These are phyloP conservation scores for Purshia tridentata DNA, from an alignment of 306 rosid genomes.

Conservation along the genomic window DNA sequence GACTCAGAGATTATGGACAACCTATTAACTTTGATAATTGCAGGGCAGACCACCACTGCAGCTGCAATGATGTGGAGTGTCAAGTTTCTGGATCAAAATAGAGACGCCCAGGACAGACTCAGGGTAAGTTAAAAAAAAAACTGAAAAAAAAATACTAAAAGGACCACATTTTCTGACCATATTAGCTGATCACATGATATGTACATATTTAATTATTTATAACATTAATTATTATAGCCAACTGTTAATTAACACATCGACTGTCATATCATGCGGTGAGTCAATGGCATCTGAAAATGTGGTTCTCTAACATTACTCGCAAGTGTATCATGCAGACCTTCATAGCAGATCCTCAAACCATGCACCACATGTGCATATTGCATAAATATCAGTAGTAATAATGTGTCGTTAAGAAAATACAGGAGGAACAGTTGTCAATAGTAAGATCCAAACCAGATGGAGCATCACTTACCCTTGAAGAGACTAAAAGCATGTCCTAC, in stretches of 20 bases:
- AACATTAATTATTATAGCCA: background rate
- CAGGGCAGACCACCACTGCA: constrained; percentile 72
- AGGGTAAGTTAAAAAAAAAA: constrained; percentile 44
- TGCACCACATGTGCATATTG: background rate
- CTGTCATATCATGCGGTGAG: background rate
- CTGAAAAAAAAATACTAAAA: background rate
- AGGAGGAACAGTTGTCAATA: constrained; percentile 67
- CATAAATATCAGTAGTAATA: background rate
- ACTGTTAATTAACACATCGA: constrained; percentile 12
- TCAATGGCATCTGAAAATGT: too few species aligned
- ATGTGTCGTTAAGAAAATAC: background rate
- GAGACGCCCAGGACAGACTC: constrained; percentile 49
- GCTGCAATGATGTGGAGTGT: constrained; percentile 86
- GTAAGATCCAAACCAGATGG: constrained; percentile 49
- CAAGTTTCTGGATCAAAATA: constrained; percentile 63
- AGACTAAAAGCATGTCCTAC: constrained; percentile 55
- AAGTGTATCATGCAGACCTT: background rate
- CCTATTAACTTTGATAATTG: constrained; percentile 58
- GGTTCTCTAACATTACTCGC: too few species aligned
- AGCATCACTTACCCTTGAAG: constrained; percentile 50
- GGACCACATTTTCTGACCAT: background rate
- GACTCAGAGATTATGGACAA: constrained; percentile 71
- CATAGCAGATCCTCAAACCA: too few species aligned
- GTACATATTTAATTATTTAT: too few species aligned
- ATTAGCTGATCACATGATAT: background rate